Base-by-base conservation (phyloP, 2,329 filamentous ascomycete genomes). In the Phoma sp. region DNA sequence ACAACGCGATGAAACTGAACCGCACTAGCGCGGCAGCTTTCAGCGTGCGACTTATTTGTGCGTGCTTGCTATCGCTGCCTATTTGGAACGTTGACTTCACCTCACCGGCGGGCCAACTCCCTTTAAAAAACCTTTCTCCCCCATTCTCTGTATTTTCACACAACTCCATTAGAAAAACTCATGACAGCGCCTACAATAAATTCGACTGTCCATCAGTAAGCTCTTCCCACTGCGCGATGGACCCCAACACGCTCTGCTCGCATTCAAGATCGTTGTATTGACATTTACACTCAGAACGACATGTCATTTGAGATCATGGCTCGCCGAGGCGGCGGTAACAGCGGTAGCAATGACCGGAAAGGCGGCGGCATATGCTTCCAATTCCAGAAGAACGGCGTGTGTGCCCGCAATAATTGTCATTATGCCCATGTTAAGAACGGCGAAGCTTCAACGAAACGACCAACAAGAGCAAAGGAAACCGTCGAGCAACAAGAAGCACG, bases 401-500 rank as follows among this genome's bases (percentile, higher is more conserved):
- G 48, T 26, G 46, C 21, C 9, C 48, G 33, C 9, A 52, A 12
- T 4, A 34, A 52, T 7, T 45, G 42, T 14, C 48, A 21, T 21
- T 42, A 34, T 18, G 40, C 42, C 7, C 40, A 53, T 26, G 23
- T 42, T 6, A n/a, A 9, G 10, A 12, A 25, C 14, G 11, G 12
- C 9, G 11, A 12, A 36, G 21, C 29, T 9, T 26, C 5, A 10
- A 42, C 12, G 9, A 36, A 34, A 29, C 46, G 36, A 7, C 28
- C 15, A 18, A 28, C 34, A 2, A 56, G 58, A 37, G 14, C 29
- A 1, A 21, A 57, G 7, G 67, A 68, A 33, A 64, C 64, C 2
- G 50, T 54, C 1, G 58, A 70, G 50, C 66, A 73, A 48, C 38
- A 52, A 14, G 37, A 52, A 29, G 65, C 65, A 2, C 64, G 63